phyloP scores from a whole-genome alignment of 139 green algal genomes.

The Haematococcus sp. region DNA sequence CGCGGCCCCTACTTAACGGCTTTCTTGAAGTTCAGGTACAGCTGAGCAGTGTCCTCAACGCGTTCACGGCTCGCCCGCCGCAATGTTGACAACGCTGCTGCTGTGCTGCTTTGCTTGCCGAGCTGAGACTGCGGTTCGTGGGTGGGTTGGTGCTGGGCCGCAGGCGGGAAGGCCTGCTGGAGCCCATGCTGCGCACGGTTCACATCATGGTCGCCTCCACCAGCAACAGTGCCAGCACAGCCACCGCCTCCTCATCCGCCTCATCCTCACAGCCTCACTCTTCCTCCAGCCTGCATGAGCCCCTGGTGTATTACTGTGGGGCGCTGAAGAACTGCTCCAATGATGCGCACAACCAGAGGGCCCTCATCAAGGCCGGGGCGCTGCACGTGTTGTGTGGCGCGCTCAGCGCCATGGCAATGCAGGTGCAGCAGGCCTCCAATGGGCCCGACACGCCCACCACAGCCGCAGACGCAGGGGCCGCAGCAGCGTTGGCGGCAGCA shows the following conservation, averaged over 20 bases:
- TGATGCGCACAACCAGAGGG: constrained; percentile 36
- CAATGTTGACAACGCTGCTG: no score
- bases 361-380: constrained; percentile 33
- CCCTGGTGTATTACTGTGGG: constrained; percentile 42
- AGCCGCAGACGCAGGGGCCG: no score
- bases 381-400: constrained; percentile 18
- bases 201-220: constrained; percentile 38
- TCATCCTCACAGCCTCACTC: not conserved
- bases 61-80: no score
- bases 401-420: constrained; percentile 10
- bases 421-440: constrained; percentile 15
- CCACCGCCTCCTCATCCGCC: not conserved
- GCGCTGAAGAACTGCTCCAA: constrained; percentile 47
- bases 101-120: no score
- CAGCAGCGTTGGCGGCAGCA: not conserved
- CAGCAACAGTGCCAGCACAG: constrained; percentile 2
- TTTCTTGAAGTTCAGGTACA: no score
- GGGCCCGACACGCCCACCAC: no score
- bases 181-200: constrained; percentile 39
- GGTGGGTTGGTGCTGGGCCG: no score
- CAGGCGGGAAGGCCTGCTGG: constrained; percentile 38
- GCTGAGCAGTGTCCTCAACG: no score
- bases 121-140: no score
- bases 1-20: no score
- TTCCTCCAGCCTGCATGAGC: constrained; percentile 20